These are phyloP conservation scores for Salix arbutifolia DNA, from an alignment of 345 rosid species.

Conservation along the genomic window DNA sequence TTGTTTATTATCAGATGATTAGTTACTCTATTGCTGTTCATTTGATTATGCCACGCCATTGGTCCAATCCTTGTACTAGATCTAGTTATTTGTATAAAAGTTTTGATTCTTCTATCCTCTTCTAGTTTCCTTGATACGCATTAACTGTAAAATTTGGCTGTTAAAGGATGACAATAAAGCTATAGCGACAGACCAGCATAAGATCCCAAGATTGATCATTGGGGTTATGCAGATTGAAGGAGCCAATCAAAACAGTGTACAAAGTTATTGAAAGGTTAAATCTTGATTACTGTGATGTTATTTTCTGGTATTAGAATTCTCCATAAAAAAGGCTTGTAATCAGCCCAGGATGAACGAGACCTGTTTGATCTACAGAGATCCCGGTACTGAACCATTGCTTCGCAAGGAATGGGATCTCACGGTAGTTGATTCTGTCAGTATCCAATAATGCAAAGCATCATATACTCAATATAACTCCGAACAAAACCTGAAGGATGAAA, in stretches of 20 bases:
- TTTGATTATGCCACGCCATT: neutral
- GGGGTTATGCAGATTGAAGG: neutral
- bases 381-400: neutral
- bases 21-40: conserved; percentile 6
- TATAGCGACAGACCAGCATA: neutral
- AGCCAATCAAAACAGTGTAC: neutral
- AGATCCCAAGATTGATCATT: neutral
- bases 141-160: neutral
- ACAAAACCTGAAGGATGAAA: neutral
- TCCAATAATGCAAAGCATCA: neutral
- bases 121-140: neutral
- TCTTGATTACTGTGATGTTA: neutral
- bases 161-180: neutral
- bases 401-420: neutral
- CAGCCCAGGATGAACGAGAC: neutral
- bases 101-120: conserved; percentile 15
- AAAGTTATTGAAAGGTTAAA: neutral
- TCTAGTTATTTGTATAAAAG: conserved; percentile 36
- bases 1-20: conserved; percentile 12
- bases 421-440: neutral
- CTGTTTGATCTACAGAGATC: neutral
- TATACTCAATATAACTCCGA: neutral
- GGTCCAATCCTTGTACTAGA: conserved; percentile 18
- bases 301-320: neutral
- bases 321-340: neutral